Base-by-base conservation (phyloP, 148 eudicot species). In the Cornus kousa region DNA sequence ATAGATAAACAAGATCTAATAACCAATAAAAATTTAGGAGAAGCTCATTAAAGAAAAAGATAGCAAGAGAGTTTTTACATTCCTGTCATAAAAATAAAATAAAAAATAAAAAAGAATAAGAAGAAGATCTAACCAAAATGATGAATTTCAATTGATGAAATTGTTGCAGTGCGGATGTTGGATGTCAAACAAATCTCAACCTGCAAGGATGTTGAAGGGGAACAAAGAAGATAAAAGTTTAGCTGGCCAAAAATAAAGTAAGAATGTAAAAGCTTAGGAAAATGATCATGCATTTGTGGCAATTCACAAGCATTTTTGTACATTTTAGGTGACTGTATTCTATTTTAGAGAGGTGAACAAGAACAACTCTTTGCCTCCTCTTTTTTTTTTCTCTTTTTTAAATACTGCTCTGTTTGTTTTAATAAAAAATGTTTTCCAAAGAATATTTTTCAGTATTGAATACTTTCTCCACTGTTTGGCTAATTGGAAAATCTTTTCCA, bases 161-260 rank as follows among this genome's bases (percentile, higher is more conserved):
- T 88, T 66, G 98, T 83, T 80, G 87, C 91, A 31, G 98, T 96
- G 67, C 84, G 80, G 83, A 96, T 89, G 84, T 96, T 96, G 74
- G 99, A 96, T n/a, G 99, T 96, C 91, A 96, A 80, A 79, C 99
- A 96, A 76, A 96, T 92, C 81, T 96, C 99, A 81, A 96, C 99
- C 99, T 96, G 92, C 82, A 87, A 78, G 76, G 46, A 77, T 68
- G 72, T 73, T 79, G 33, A 19, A 64, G 62, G 67, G 37, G 70
- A 68, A 69, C 53, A 43, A 43, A 4, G 48, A 43, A 62, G 33
- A 37, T 64, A 43, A 28, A 35, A 48, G 31, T 23, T 82, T 46
- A 79, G 76, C 13, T 20, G 75, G 37, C 50, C 35, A 84, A 43
- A 6, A 67, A 46, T 43, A 9, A 40, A 62, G 7, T 11, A 62